These are phyloP conservation scores for Quercus mongolica DNA, from an alignment of 306 rosid genomes.

Conservation along the genomic window DNA sequence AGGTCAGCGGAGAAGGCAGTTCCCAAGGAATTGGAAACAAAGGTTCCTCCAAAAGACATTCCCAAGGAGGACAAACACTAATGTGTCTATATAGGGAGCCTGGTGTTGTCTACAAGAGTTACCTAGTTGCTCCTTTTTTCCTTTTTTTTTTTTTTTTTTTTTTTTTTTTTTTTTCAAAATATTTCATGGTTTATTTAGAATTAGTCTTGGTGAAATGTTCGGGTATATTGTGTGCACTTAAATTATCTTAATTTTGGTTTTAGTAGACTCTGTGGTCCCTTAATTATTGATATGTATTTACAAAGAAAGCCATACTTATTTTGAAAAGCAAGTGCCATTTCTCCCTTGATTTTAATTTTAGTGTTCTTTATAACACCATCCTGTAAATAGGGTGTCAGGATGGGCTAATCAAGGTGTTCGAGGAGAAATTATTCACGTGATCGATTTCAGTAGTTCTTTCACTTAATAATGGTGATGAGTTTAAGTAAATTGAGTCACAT, in stretches of 20 bases:
- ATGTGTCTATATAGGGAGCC: not conserved
- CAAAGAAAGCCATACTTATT: not conserved
- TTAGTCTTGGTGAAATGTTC: not conserved
- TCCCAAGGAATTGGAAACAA: constrained; percentile 41
- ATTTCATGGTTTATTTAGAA: not conserved
- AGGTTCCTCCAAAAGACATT: constrained; percentile 36
- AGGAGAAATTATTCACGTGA: too few species aligned
- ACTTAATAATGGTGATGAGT: too few species aligned
- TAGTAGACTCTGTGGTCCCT: not conserved
- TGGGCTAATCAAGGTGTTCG: too few species aligned
- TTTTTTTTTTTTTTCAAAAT: not conserved
- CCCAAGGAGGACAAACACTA: constrained; percentile 42
- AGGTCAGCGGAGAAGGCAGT: constrained; percentile 34
- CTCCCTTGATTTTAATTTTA: too few species aligned
- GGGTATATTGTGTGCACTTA: not conserved
- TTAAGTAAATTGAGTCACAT: too few species aligned
- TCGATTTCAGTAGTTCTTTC: too few species aligned
- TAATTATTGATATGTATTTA: not conserved
- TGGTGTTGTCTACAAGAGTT: not conserved
- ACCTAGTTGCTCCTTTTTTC: not conserved
- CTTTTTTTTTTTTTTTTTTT: too few species aligned
- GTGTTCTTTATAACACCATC: too few species aligned
- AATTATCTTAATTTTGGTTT: not conserved
- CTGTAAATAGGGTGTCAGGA: too few species aligned
- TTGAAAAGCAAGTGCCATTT: not conserved